A percentile compares a stretch with the other conserved stretches of the same genome.
Conservation (phyloP, 208 protist species). For the Zelonia costaricensis region DNA sequence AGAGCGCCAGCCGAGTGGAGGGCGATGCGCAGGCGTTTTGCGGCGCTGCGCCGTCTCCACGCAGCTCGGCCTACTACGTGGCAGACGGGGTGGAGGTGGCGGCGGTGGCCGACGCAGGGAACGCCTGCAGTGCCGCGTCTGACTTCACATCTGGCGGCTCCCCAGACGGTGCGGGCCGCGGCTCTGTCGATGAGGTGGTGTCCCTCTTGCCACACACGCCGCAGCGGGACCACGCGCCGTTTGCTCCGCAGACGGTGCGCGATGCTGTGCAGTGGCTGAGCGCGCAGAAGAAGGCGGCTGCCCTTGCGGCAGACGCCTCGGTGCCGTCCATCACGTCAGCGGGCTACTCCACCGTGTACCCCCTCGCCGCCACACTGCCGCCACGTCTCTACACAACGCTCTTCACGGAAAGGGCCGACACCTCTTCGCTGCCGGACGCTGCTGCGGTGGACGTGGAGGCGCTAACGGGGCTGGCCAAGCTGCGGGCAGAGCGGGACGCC, state of each 20-base stretch:
- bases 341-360: constrained; percentile 12
- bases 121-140: no score
- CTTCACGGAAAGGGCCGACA: constrained; percentile 10
- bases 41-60: no score
- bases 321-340: constrained; percentile 28
- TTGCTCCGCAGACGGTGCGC: constrained; percentile 6
- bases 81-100: neutral
- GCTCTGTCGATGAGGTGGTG: no score
- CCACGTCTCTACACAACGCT: constrained; percentile 23
- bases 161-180: no score
- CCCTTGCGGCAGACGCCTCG: constrained; percentile 21
- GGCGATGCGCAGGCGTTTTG: no score
- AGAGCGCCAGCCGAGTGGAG: no score
- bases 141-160: no score
- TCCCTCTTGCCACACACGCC: no score
- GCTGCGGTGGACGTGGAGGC: constrained; percentile 4
- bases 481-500: constrained; percentile 40
- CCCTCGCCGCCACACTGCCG: constrained; percentile 9
- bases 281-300: neutral
- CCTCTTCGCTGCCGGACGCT: neutral
- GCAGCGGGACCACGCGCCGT: neutral
- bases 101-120: constrained; percentile 3
- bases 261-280: constrained; percentile 17
- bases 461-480: constrained; percentile 33
- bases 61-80: neutral